phyloP scores from a whole-genome alignment of 176 grass and related monocot species.

The Bothriochloa decipiens region DNA sequence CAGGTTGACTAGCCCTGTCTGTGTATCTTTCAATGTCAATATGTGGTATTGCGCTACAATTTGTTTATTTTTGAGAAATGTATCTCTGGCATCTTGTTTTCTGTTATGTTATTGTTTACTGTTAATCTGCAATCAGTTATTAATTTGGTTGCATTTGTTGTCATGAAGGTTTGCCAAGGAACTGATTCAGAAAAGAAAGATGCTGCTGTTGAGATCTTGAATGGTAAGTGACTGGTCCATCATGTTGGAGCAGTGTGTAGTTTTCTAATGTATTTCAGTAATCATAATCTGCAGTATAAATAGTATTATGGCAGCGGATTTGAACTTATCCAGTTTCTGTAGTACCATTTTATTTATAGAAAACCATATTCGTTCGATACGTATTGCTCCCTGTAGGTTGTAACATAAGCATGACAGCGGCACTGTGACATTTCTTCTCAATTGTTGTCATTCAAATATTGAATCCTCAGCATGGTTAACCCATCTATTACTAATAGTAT shows the following conservation, averaged over 20 bases:
- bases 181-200: slow-evolving; percentile 34
- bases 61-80: background rate
- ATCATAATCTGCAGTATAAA: background rate
- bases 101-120: background rate
- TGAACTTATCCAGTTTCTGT: slow-evolving; percentile 5
- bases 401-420: background rate
- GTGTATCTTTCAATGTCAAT: background rate
- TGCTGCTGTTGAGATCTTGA: slow-evolving; percentile 38
- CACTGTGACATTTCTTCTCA: background rate
- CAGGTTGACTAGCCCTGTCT: background rate
- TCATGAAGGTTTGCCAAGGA: slow-evolving; percentile 43
- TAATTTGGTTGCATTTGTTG: slow-evolving; percentile 15
- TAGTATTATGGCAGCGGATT: background rate
- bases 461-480: background rate
- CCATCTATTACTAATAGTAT: background rate
- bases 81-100: background rate
- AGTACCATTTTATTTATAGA: background rate
- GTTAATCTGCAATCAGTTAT: background rate
- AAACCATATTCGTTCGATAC: background rate
- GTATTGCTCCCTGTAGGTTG: background rate
- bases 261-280: background rate
- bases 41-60: background rate
- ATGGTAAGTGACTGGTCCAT: slow-evolving; percentile 41
- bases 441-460: background rate
- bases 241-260: background rate